Conservation (phyloP, 345 rosid species). For the Odontarrhena argentea region DNA sequence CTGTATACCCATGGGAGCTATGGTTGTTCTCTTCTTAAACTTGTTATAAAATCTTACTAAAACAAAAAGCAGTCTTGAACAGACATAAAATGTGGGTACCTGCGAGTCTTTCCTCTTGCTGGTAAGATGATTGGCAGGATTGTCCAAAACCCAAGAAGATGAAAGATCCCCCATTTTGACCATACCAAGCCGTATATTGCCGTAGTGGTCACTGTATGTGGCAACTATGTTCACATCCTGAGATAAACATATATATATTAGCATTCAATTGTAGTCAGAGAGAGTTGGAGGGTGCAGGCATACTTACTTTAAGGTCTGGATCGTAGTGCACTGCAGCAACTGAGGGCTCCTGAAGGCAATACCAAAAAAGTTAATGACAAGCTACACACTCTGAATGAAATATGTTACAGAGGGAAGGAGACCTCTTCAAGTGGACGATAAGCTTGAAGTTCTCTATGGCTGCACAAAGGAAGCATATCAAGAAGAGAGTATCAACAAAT, state of each 20-base stretch:
- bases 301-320: conserved; percentile 57
- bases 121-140: conserved; percentile 49
- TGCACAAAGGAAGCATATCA: conserved; percentile 38
- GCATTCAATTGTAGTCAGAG: conserved; percentile 22
- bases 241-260: conserved; percentile 22
- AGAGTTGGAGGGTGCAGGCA: conserved; percentile 9
- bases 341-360: conserved; percentile 37
- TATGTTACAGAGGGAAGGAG: neutral
- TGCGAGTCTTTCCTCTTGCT: conserved; percentile 47
- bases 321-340: conserved; percentile 41
- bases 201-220: conserved; percentile 74
- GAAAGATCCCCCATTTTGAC: conserved; percentile 89
- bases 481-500: conserved; percentile 13
- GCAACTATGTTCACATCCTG: conserved; percentile 93
- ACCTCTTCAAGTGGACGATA: conserved; percentile 53
- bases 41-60: neutral
- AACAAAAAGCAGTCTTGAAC: conserved; percentile 2
- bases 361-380: conserved; percentile 12
- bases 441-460: conserved; percentile 50
- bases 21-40: neutral
- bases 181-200: conserved; percentile 58
- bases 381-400: neutral
- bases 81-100: conserved; percentile 46
- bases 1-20: neutral
- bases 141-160: conserved; percentile 85